These are phyloP conservation scores for Phytopythium kandeliae DNA, from an alignment of 352 stramenopile genomes.

Conservation along the genomic window DNA sequence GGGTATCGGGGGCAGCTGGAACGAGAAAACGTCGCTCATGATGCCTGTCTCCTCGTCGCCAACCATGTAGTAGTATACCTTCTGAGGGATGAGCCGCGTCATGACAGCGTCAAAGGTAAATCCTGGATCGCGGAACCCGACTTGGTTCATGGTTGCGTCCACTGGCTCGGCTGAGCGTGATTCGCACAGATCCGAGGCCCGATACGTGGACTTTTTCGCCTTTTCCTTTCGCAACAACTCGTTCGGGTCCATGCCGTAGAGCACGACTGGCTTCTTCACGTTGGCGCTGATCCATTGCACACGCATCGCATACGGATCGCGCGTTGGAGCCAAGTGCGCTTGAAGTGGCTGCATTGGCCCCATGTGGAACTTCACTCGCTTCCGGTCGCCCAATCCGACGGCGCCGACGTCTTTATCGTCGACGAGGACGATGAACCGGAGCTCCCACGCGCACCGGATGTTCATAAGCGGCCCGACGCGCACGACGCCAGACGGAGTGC, in stretches of 20 bases:
- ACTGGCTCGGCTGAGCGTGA: conserved; percentile 1
- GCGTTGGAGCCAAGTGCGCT: conserved; percentile 29
- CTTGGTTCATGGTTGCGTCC: neutral
- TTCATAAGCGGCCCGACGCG: conserved; percentile 36
- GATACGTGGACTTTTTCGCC: conserved; percentile 23
- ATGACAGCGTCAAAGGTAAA: conserved; percentile 39
- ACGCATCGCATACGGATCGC: conserved; percentile 31
- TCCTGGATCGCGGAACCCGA: conserved; percentile 21
- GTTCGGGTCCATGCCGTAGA: conserved; percentile 20
- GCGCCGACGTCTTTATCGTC: conserved; percentile 8
- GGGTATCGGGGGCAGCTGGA: conserved; percentile 18
- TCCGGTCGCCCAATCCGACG: conserved; percentile 21
- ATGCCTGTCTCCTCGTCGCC: conserved; percentile 17
- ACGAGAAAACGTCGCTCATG: conserved; percentile 22
- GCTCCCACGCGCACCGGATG: conserved; percentile 39
- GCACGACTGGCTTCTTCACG: conserved; percentile 30
- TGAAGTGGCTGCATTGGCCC: conserved; percentile 38
- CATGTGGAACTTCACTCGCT: conserved; percentile 23
- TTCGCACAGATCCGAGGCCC: conserved; percentile 26
- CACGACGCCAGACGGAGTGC: conserved; percentile 15
- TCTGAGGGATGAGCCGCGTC: conserved; percentile 20
- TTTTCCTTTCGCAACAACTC: conserved; percentile 9
- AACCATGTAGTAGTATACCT: conserved; percentile 33
- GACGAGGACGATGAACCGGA: conserved; percentile 23
- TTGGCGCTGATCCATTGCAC: conserved; percentile 47